These are phyloP conservation scores for Epichloe sibirici DNA, from an alignment of 2,329 filamentous ascomycete species.

Conservation along the genomic window DNA sequence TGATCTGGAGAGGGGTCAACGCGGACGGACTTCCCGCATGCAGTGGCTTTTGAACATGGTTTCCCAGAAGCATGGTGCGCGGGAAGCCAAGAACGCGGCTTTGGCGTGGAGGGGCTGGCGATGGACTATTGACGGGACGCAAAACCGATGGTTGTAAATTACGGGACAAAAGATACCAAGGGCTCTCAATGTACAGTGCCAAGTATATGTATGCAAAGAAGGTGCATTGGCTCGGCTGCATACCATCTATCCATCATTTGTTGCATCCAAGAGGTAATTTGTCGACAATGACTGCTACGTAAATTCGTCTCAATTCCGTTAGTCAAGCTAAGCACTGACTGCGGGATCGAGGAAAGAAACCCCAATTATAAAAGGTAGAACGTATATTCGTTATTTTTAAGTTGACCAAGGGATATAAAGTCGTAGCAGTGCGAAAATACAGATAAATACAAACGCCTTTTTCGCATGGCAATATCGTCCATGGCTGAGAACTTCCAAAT, in stretches of 20 bases:
- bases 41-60: conserved; percentile 19
- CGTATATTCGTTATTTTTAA: background rate
- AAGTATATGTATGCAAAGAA: too few relatives aligned
- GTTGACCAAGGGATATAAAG: background rate
- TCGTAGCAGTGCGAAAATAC: background rate
- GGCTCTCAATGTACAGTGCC: too few relatives aligned
- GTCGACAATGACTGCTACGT: too few relatives aligned
- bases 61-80: conserved; percentile 9
- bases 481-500: background rate
- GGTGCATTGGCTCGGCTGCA: too few relatives aligned
- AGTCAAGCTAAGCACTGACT: too few relatives aligned
- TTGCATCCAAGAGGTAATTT: too few relatives aligned
- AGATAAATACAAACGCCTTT: background rate
- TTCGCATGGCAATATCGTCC: background rate
- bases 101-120: conserved; percentile 15
- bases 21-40: conserved; percentile 20
- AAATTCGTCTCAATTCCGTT: too few relatives aligned
- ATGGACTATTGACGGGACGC: conserved; percentile 6
- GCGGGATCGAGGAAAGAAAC: too few relatives aligned
- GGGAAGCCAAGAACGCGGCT: conserved; percentile 10
- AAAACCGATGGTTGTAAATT: background rate
- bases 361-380: background rate
- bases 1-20: conserved; percentile 22
- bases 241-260: background rate
- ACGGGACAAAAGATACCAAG: too few relatives aligned